Percentiles rank a stretch among this genome's conserved stretches.
phyloP scores from a whole-genome alignment of 495 filamentous ascomycete genomes.

The Parathielavia hyrcaniae region DNA sequence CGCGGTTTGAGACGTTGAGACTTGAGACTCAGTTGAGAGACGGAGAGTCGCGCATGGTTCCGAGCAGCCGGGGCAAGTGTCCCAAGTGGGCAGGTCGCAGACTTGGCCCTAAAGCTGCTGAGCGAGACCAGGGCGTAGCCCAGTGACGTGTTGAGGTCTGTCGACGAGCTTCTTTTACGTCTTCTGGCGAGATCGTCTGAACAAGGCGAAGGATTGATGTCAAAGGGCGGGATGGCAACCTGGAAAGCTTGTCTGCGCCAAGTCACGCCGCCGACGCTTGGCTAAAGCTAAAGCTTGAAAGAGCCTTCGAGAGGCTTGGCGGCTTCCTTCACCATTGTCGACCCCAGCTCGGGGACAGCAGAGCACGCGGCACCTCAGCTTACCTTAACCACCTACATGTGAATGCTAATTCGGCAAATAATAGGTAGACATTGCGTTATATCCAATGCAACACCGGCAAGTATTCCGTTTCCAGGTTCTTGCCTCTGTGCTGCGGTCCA shows the following conservation, averaged over 20 bases:
- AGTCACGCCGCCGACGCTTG: conserved; percentile 1
- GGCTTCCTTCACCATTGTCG: conserved; percentile 5
- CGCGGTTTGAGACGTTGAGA: no score
- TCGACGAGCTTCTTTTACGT: background rate
- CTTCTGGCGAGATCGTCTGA: background rate
- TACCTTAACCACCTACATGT: background rate
- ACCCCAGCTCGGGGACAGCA: no score
- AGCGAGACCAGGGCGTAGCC: no score
- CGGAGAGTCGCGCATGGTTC: no score
- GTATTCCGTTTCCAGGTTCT: no score
- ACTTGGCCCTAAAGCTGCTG: background rate
- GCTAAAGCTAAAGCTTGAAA: no score
- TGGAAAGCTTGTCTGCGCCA: background rate
- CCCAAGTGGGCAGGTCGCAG: conserved; percentile 12
- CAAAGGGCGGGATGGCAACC: background rate
- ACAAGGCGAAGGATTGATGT: background rate
- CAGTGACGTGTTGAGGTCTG: background rate
- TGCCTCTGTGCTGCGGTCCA: no score
- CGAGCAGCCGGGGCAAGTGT: background rate
- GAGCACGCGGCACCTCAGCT: background rate
- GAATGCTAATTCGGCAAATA: no score
- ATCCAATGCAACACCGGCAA: no score
- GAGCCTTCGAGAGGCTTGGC: conserved; percentile 2
- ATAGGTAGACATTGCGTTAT: no score
- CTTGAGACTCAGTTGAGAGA: no score